These are phyloP conservation scores for Serendipita sp. DNA, from an alignment of 768 basidiomycete species.

Conservation along the genomic window DNA sequence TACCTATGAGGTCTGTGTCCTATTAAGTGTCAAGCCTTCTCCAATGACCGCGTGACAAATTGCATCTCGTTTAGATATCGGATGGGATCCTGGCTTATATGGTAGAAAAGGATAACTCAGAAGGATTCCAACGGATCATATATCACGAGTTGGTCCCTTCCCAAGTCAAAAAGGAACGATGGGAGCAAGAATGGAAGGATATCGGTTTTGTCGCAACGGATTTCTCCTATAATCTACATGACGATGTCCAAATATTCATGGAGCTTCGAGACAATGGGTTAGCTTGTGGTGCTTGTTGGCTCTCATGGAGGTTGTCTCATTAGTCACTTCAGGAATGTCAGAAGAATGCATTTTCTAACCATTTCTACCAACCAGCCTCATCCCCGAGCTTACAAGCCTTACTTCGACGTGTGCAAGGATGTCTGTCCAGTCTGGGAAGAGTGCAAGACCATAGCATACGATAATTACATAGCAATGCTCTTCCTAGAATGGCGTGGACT, in stretches of 20 bases:
- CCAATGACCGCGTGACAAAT: too few relatives aligned
- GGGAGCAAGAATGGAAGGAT: not conserved
- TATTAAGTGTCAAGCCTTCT: too few relatives aligned
- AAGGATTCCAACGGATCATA: not conserved
- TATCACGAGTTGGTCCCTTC: not conserved
- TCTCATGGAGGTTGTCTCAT: not conserved
- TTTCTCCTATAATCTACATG: not conserved
- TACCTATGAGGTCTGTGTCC: too few relatives aligned
- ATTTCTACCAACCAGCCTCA: not conserved
- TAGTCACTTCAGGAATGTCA: not conserved
- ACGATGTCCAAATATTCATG: not conserved
- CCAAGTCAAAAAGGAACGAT: not conserved
- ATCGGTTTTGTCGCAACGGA: not conserved
- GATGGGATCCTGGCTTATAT: not conserved
- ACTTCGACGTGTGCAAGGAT: not conserved
- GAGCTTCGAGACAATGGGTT: not conserved
- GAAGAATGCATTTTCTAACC: not conserved
- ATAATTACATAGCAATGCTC: not conserved
- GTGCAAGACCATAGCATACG: not conserved
- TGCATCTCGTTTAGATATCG: too few relatives aligned
- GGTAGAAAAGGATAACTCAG: not conserved
- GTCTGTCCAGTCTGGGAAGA: not conserved
- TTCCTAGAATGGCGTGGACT: not conserved
- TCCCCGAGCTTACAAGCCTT: not conserved
- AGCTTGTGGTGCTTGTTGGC: not conserved